Base-by-base conservation (phyloP, 768 basidiomycete genomes). In the Lactifluus hygrophoroides region DNA sequence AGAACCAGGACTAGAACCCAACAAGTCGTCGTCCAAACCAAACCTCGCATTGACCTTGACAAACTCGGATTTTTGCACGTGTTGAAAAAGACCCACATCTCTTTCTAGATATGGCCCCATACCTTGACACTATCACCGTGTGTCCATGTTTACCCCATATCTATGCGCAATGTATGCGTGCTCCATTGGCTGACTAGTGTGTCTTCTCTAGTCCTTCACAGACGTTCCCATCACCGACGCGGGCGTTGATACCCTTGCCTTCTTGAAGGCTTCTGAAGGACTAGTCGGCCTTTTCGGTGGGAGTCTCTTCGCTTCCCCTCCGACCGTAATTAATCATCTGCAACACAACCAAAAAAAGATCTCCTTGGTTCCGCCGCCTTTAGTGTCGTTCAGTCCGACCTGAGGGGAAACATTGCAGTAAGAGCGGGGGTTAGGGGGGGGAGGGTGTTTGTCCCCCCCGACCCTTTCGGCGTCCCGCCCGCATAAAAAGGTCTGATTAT, bases 341-440 rank as follows among this genome's bases (percentile, higher is more conserved):
- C 32, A 34, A n/a, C n/a, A n/a, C n/a, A n/a, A n/a, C n/a, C n/a
- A n/a, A n/a, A n/a, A n/a, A 16, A 47, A 95, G 93, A 92, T 77
- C 75, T 94, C 27, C 82, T 96, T 53, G 92, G 90, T 64, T 89
- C 86, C 51, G 72, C 85, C 10, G 90, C 94, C 3, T 97, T 99
- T 70, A 65, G 74, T 1, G 76, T 86, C 37, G 96, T 99, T 17
- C 85, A 92, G 72, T 78, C 69, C 65, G 96, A 99, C 74, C 66
- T 99, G 66, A 88, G 80, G 56, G 91, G 93, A 30, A 99, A 99
- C 75, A 96, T 98, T 72, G 73, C 76, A 50, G 95, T 96, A 67
- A 66, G 82, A 70, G 61, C 38, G 40, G 38, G 38, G n/a, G n/a
- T n/a, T n/a, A n/a, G n/a, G n/a, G n/a, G n/a, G n/a, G n/a, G n/a